Percentiles rank a stretch among this genome's conserved stretches.
Evolutionary conservation across 2,329 filamentous ascomycete species (phyloP).

Genomic region (Exserohilum turcica): DNA sequence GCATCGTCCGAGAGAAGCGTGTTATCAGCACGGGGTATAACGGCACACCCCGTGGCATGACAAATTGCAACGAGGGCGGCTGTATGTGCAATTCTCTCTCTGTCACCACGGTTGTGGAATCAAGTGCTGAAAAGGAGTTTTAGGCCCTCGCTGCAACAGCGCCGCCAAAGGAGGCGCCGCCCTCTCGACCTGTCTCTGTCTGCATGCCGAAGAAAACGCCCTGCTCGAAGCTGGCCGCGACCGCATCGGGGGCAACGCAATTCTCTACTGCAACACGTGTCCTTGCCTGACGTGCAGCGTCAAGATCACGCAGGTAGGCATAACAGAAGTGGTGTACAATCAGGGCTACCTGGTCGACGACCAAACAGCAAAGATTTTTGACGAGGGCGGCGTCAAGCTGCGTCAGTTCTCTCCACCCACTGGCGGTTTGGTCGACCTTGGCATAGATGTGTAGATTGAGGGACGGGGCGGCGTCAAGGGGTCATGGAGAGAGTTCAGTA

Average conservation of each 20-base stretch:
- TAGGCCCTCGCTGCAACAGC: constrained; percentile 76
- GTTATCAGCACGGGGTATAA: constrained; percentile 98
- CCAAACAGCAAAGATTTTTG: constrained; percentile 77
- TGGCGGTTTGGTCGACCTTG: constrained; percentile 40
- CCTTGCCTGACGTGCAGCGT: constrained; percentile 97
- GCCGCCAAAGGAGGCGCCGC: constrained; percentile 71
- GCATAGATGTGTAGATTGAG: constrained; percentile 9
- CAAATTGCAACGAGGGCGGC: constrained; percentile 91
- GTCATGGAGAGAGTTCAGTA: no score
- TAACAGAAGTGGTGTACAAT: constrained; percentile 92
- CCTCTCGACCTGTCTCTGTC: constrained; percentile 86
- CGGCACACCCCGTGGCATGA: constrained; percentile 86
- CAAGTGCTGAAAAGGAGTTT: constrained; percentile 1
- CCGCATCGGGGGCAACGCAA: constrained; percentile 78
- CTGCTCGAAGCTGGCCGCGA: constrained; percentile 92
- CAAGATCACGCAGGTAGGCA: constrained; percentile 97
- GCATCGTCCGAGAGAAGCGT: constrained; percentile 81
- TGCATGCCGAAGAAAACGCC: constrained; percentile 99
- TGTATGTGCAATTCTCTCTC: constrained; percentile 61
- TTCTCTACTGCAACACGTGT: constrained; percentile 94
- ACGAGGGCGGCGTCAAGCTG: constrained; percentile 80
- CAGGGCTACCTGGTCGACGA: constrained; percentile 94
- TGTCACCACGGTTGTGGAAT: neutral
- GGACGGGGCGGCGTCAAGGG: no score
- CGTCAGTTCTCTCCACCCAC: constrained; percentile 77